Conservation (phyloP, 1,139 yeast genomes). For the Kodamaea alishanica region DNA sequence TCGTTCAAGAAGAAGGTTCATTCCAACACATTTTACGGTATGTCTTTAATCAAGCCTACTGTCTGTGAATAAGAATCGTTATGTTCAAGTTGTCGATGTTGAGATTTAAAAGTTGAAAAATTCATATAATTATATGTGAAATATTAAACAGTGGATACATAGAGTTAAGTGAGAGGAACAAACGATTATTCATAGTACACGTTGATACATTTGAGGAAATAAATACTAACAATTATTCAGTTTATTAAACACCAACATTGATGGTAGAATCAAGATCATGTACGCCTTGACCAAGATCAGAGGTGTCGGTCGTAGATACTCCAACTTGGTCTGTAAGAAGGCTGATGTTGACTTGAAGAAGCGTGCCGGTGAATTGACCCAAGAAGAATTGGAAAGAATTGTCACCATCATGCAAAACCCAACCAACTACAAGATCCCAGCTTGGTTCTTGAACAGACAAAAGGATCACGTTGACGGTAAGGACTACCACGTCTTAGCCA, state of each 20-base stretch:
- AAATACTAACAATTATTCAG: constrained; percentile 45
- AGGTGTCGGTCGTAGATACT: constrained; percentile 99
- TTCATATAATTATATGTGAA: neutral
- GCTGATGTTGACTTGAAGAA: constrained; percentile 98
- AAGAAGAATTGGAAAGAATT: constrained; percentile 99
- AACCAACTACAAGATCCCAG: constrained; percentile 97
- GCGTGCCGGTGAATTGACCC: constrained; percentile 99
- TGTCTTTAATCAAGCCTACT: constrained; percentile 30
- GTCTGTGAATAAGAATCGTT: no score
- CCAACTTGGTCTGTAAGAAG: constrained; percentile 99
- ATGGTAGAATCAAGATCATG: constrained; percentile 99
- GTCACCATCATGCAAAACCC: constrained; percentile 99
- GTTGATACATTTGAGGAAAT: neutral
- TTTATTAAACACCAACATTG: constrained; percentile 99
- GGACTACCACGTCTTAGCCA: constrained; percentile 98
- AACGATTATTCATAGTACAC: neutral
- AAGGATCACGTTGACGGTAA: constrained; percentile 98
- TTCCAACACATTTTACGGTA: constrained; percentile 99
- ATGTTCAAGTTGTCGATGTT: no score
- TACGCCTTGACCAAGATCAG: constrained; percentile 99
- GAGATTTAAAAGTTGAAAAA: neutral
- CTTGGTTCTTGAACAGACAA: constrained; percentile 99
- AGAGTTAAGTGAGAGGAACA: neutral
- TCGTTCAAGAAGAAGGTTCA: constrained; percentile 98
- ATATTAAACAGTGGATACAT: neutral